Evolutionary conservation across 768 basidiomycete species (phyloP).

Genomic region (Termitomyces sp.): DNA sequence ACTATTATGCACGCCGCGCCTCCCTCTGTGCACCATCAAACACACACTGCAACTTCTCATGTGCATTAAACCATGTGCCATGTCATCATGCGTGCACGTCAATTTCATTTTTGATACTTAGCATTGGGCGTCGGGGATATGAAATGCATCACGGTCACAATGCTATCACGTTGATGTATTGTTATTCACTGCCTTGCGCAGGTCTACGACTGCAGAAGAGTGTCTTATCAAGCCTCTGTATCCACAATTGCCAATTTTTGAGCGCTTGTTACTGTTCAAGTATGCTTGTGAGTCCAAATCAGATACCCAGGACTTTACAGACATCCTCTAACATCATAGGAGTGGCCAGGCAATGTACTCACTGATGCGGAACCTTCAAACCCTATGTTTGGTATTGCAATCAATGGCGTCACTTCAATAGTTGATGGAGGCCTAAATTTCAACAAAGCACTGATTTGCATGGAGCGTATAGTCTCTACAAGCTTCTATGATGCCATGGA

Average conservation of each 20-base stretch:
- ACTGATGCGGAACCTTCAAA: constrained; percentile 32
- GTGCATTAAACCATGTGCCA: too few relatives aligned
- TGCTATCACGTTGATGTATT: constrained; percentile 17
- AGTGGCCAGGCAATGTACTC: constrained; percentile 55
- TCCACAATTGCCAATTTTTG: constrained; percentile 12
- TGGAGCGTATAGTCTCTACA: constrained; percentile 36
- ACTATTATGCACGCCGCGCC: too few relatives aligned
- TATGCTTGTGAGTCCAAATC: constrained; percentile 8
- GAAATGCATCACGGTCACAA: too few relatives aligned
- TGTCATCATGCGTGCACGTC: too few relatives aligned
- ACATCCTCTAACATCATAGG: constrained; percentile 49
- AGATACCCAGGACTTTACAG: not conserved
- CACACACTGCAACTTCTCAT: too few relatives aligned
- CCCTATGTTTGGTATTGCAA: constrained; percentile 40
- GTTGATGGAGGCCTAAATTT: constrained; percentile 38
- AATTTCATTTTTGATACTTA: too few relatives aligned
- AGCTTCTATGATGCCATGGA: constrained; percentile 46
- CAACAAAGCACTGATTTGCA: constrained; percentile 35
- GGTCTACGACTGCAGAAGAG: constrained; percentile 19
- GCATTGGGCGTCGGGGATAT: too few relatives aligned
- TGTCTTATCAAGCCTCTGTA: constrained; percentile 14
- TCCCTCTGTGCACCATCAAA: too few relatives aligned
- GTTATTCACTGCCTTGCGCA: not conserved
- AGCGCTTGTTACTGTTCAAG: not conserved
- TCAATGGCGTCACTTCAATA: constrained; percentile 41